A percentile compares a stretch with the other conserved stretches of the same genome.
Conservation (phyloP, 371 early-diverging fungal genomes). For the Dichotomocladium elegans region DNA sequence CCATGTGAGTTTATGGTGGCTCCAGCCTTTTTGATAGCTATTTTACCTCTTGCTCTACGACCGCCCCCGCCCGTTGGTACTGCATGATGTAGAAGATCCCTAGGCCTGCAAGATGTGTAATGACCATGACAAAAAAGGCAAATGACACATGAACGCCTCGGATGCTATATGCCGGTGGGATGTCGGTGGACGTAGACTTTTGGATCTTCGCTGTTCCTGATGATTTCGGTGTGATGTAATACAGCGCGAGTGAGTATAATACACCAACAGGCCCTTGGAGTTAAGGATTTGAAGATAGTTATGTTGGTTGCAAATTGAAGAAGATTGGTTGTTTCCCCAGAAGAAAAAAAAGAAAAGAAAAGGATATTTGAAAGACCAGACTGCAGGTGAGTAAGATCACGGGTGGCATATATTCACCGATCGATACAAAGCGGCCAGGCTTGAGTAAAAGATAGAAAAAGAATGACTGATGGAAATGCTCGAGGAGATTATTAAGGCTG, state of each 20-base stretch:
- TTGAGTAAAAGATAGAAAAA: conserved; percentile 91
- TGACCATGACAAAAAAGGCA: conserved; percentile 30
- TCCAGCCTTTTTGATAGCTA: too few relatives aligned
- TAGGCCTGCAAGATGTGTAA: conserved; percentile 32
- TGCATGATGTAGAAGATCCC: conserved; percentile 38
- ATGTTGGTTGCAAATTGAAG: neutral
- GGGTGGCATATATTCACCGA: conserved; percentile 87
- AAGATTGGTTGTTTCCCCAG: neutral
- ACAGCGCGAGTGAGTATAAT: conserved; percentile 36
- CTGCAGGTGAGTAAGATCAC: conserved; percentile 66
- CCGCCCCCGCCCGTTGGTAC: too few relatives aligned
- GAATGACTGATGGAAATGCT: conserved; percentile 93
- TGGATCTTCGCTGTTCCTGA: conserved; percentile 6
- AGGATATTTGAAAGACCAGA: conserved; percentile 59
- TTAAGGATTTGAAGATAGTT: conserved; percentile 24
- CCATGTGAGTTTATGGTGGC: too few relatives aligned
- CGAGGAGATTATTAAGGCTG: conserved; percentile 90
- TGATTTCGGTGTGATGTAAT: conserved; percentile 27
- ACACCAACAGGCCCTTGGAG: too few relatives aligned
- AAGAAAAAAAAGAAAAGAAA: conserved; percentile 21
- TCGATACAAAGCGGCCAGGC: conserved; percentile 75
- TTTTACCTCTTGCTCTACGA: too few relatives aligned
- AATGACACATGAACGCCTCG: conserved; percentile 21
- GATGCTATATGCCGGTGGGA: conserved; percentile 28
- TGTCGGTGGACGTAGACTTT: neutral